Conservation (phyloP, 352 stramenopile species). For the Pythium myriotylum region DNA sequence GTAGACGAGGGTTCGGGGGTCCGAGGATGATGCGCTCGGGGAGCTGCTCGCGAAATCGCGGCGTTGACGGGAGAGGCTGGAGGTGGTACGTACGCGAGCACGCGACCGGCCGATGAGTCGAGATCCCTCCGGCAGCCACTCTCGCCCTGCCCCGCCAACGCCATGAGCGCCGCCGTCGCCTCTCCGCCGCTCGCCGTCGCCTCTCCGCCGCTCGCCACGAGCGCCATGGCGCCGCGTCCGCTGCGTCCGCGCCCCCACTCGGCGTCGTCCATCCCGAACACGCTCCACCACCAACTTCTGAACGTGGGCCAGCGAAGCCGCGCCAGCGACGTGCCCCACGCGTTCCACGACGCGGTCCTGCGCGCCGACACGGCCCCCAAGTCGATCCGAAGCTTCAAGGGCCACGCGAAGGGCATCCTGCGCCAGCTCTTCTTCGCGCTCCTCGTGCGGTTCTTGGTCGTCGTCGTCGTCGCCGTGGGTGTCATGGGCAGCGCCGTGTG, state of each 20-base stretch:
- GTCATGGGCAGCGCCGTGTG: constrained; percentile 35
- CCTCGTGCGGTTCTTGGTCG: constrained; percentile 54
- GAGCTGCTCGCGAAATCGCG: neutral
- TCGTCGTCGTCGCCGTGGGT: constrained; percentile 38
- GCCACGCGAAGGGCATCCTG: constrained; percentile 56
- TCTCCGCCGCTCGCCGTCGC: constrained; percentile 3
- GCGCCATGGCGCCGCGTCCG: neutral
- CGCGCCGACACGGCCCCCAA: constrained; percentile 54
- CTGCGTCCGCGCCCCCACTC: constrained; percentile 10
- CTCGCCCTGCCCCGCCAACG: too few species aligned
- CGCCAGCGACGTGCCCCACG: constrained; percentile 1
- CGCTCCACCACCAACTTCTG: constrained; percentile 25
- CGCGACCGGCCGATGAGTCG: neutral
- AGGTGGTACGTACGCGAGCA: neutral
- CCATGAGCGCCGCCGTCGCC: constrained; percentile 8
- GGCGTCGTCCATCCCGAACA: constrained; percentile 20
- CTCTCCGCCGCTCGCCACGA: neutral
- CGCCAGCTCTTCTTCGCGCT: constrained; percentile 65
- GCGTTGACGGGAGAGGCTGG: neutral
- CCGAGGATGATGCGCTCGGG: neutral
- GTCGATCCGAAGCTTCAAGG: constrained; percentile 61
- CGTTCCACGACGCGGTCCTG: constrained; percentile 33
- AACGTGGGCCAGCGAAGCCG: constrained; percentile 22
- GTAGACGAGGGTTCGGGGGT: neutral
- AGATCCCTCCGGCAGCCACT: neutral